Evolutionary conservation across 139 green algal genomes (phyloP), one percentile per base, ranked within the genome.

Genomic region (Parachlorella kessleri): DNA sequence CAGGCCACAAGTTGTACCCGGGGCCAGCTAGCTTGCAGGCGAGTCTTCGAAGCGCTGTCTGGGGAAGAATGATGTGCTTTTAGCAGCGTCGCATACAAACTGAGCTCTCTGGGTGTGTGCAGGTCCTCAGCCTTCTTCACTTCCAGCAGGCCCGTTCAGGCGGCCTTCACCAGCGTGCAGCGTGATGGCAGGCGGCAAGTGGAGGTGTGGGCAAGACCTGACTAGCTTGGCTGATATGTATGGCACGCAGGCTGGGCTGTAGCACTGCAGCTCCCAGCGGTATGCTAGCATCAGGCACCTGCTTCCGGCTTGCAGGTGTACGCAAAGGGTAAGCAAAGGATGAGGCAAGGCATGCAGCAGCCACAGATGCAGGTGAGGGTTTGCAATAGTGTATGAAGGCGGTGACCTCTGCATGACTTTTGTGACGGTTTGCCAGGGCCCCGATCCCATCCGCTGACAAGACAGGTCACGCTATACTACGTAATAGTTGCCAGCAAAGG

Each of bases 291-390:
- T n/a, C n/a, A n/a, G n/a, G n/a, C n/a, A n/a, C n/a, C n/a, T n/a
- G n/a, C n/a, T n/a, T n/a, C n/a, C n/a, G n/a, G n/a, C 21, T 7
- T 55, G 66, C 75, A 81, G 75, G 66, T 81, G 26, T 54, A 75
- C 54, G 74, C 81, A 36, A 86, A 86, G 76, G 81, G 81, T 64
- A 86, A 86, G 81, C 70, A 83, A 55, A 75, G 70, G 14, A 86
- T 86, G 81, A 70, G 81, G 63, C 35, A 28, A 3, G 75, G 81
- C 48, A 67, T 59, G 74, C 48, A 76, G 63, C 67, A 55, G 36
- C 26, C 75, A 39, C 9, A 38, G 42, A 68, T 68, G 48, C 66
- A 65, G 73, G 48, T 59, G 48, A 59, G 48, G 14, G 48, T 59
- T 18, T 59, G 48, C 21, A 59, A 59, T 14, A 18, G 14, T 59